Conservation (phyloP, 768 basidiomycete species). For the Pleurotus tuoliensis region DNA sequence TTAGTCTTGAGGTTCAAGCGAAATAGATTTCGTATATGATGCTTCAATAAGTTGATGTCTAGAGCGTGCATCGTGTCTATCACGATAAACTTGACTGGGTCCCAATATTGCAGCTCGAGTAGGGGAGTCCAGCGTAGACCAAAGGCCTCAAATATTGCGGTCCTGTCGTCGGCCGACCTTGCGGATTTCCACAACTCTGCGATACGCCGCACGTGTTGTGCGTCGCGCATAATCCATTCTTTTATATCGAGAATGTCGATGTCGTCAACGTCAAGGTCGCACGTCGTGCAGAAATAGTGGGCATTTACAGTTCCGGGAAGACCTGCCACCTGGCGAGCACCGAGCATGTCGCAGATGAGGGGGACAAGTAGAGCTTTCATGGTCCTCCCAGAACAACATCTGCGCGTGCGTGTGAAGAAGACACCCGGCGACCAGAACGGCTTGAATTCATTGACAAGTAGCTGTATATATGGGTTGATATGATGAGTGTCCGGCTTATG, state of each 20-base stretch:
- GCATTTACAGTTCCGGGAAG: not conserved
- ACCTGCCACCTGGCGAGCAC: not conserved
- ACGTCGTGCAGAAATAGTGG: constrained; percentile 20
- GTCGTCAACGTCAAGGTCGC: constrained; percentile 10
- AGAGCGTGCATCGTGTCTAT: too few species aligned
- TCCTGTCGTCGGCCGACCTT: not conserved
- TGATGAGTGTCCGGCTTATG: too few species aligned
- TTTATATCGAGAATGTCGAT: constrained; percentile 14
- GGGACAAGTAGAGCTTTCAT: not conserved
- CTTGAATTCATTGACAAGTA: too few species aligned
- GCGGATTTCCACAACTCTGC: constrained; percentile 18
- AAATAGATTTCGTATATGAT: too few species aligned
- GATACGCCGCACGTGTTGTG: constrained; percentile 8
- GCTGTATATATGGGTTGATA: too few species aligned
- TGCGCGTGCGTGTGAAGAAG: too few species aligned
- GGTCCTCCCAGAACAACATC: too few species aligned
- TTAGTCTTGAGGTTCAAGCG: too few species aligned
- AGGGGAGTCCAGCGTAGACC: constrained; percentile 27
- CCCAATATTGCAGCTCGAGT: constrained; percentile 31
- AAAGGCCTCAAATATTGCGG: constrained; percentile 12
- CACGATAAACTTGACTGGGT: constrained; percentile 21
- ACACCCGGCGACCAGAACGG: too few species aligned
- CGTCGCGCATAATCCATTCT: constrained; percentile 12
- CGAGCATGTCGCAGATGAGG: not conserved
- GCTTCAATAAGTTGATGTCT: too few species aligned